phyloP scores from a whole-genome alignment of 176 grass and related monocot genomes.

The Zea luxurians region DNA sequence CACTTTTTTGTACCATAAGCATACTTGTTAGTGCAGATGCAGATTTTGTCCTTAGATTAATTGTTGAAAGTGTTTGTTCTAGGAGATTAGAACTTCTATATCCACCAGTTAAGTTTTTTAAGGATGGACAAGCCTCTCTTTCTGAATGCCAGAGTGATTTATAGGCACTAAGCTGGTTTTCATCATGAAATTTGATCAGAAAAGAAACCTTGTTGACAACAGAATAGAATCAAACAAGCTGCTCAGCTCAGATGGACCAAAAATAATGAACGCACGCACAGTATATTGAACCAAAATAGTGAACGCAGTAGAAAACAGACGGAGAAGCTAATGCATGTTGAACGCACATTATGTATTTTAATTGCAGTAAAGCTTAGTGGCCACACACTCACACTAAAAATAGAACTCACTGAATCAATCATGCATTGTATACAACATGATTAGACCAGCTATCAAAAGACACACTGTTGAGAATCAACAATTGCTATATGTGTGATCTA shows the following conservation, averaged over 20 bases:
- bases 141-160: constrained; percentile 42
- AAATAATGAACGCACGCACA: background rate
- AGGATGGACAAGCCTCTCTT: constrained; percentile 33
- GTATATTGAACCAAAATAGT: background rate
- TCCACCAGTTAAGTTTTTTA: constrained; percentile 53
- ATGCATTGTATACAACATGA: too few species aligned
- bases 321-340: background rate
- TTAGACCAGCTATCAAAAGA: too few species aligned
- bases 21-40: background rate
- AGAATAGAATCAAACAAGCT: constrained; percentile 27
- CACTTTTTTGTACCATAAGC: background rate
- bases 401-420: too few species aligned
- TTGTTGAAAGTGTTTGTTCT: too few species aligned
- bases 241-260: background rate
- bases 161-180: constrained; percentile 10
- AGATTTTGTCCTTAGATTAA: background rate
- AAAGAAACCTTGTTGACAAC: constrained; percentile 3
- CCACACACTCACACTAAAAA: too few species aligned
- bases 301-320: too few species aligned
- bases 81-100: too few species aligned
- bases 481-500: too few species aligned
- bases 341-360: background rate
- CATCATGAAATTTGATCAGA: background rate
- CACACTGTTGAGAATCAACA: too few species aligned
- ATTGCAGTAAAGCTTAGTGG: too few species aligned